A percentile compares a stretch with the other conserved stretches of the same genome.
Evolutionary conservation across 2,329 filamentous ascomycete species (phyloP).

Genomic region (Claviceps maximensis): DNA sequence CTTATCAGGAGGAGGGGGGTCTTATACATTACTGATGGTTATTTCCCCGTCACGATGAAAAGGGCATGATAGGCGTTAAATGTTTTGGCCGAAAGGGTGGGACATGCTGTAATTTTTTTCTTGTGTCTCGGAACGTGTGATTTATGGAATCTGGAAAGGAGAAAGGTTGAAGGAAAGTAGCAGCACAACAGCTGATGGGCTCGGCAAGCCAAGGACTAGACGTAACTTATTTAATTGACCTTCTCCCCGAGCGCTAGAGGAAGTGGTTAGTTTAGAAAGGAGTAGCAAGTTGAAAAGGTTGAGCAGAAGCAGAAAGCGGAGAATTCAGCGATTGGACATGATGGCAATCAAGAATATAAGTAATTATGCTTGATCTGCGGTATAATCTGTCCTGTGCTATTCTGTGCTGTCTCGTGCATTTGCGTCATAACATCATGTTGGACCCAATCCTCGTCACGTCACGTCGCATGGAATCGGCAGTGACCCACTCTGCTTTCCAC

Average conservation of each 20-base stretch:
- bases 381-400: not conserved
- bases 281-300: not conserved
- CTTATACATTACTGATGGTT: constrained; percentile 10
- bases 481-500: not conserved
- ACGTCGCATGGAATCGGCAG: not conserved
- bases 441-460: not conserved
- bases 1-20: not conserved
- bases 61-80: constrained; percentile 10
- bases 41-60: constrained; percentile 8
- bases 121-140: not conserved
- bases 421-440: not conserved
- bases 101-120: not conserved
- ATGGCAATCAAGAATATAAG: not conserved
- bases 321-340: not conserved
- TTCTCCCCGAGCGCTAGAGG: not conserved
- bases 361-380: no score
- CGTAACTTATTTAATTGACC: not conserved
- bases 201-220: not conserved
- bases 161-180: not conserved
- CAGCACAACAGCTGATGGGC: not conserved
- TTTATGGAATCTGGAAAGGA: not conserved
- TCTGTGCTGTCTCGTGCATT: not conserved
- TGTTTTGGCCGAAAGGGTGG: not conserved
- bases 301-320: not conserved
- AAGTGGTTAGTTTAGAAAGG: not conserved